Percentiles rank a stretch among this genome's conserved stretches.
phyloP scores from a whole-genome alignment of 148 eudicot species.

The Camellia japonica region DNA sequence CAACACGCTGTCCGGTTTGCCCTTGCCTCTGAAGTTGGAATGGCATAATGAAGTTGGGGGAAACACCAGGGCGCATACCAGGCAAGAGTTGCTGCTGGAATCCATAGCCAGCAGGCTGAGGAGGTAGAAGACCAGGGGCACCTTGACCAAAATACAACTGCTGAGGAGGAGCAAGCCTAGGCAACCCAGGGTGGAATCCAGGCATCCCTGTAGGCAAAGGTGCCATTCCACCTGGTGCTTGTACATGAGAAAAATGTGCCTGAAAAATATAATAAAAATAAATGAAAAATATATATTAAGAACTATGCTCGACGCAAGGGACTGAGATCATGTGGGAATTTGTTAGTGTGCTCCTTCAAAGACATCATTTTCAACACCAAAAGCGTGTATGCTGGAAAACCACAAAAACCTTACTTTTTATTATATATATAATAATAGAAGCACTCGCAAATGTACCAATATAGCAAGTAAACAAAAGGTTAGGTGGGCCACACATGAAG shows the following conservation, averaged over 20 bases:
- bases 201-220: constrained; percentile 37
- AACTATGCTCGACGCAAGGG: neutral
- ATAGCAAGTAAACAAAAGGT: too few species aligned
- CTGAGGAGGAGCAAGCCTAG: constrained; percentile 55
- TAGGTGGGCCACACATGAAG: too few species aligned
- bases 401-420: too few species aligned
- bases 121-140: constrained; percentile 38
- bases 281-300: too few species aligned
- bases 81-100: constrained; percentile 52
- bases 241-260: constrained; percentile 56
- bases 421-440: too few species aligned
- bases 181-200: constrained; percentile 36
- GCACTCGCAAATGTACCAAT: too few species aligned
- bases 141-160: constrained; percentile 54
- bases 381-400: neutral
- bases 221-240: constrained; percentile 34
- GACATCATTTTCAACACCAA: neutral
- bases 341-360: neutral
- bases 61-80: constrained; percentile 43
- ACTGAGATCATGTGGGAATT: neutral
- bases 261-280: constrained; percentile 5
- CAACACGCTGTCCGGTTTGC: constrained; percentile 32
- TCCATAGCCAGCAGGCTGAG: constrained; percentile 45
- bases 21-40: constrained; percentile 42
- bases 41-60: constrained; percentile 47